Base-by-base conservation (phyloP, 2,329 filamentous ascomycete species). In the Curvularia eragrostidis region DNA sequence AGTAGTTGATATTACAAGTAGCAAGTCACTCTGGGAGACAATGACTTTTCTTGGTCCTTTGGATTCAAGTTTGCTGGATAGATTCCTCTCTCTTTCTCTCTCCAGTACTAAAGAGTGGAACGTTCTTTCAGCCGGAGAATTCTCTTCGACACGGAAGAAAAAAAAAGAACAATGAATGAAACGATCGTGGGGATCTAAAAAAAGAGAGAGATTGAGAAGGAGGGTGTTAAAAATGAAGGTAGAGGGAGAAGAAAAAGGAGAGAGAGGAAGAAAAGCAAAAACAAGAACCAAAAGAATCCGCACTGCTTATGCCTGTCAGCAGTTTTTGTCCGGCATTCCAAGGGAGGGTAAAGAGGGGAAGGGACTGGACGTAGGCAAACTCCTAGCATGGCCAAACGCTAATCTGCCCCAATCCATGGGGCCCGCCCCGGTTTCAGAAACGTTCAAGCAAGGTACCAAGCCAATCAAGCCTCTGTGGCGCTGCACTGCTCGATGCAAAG, bases 401-500 rank as follows among this genome's bases (percentile, higher is more conserved):
- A 23, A 36, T 36, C 6, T 36, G 15, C 15, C 8, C 2, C 34
- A 18, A 36, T 18, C 6, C 15, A 36, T 36, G 19, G 38, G 19
- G 19, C 19, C 38, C 1, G 38, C 18, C 24, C 42, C 15, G 6
- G 8, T n/a, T 28, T 26, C 30, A 19, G 23, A 44, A 28, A 30
- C 13, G 24, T 6, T 28, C 3, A 44, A 41, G 38, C 38, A 41
- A 43, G 41, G 15, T 26, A 43, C 7, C 10, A 13, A n/a, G 7
- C 42, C 23, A 44, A 44, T 44, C 41, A 44, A 28, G 42, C 42
- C 8, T 30, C n/a, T 28, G 15, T 18, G 8, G 15, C 2, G 39
- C 12, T 32, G 28, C 32, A n/a, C 12, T 54, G 41, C 23, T 44
- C 48, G 48, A 52, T 38, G 61, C 59, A 54, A 54, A 63, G 52